A percentile compares a stretch with the other conserved stretches of the same genome.
phyloP scores from a whole-genome alignment of 805 yeast species.

The Ogataea henricii region DNA sequence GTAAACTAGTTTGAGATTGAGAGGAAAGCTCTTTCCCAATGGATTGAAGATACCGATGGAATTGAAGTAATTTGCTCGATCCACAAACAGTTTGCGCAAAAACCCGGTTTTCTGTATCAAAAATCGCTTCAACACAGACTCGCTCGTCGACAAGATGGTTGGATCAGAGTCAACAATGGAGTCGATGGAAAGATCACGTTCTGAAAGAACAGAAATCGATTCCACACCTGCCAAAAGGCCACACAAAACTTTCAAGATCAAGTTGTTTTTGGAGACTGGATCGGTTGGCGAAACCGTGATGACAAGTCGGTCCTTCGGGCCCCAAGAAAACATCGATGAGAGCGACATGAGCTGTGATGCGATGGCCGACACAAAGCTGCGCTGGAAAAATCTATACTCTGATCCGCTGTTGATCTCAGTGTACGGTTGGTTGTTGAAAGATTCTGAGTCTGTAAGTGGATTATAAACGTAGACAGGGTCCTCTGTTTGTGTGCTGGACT shows the following conservation, averaged over 20 bases:
- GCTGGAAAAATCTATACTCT: conserved; percentile 33
- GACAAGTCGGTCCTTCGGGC: conserved; percentile 26
- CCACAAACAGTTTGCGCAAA: conserved; percentile 30
- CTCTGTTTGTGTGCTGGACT: conserved; percentile 15
- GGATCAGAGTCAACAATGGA: conserved; percentile 25
- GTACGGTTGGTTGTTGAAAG: conserved; percentile 32
- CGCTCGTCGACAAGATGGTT: conserved; percentile 35
- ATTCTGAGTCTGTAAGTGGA: conserved; percentile 26
- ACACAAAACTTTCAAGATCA: conserved; percentile 41
- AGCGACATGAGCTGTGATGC: conserved; percentile 38
- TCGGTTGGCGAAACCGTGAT: conserved; percentile 18
- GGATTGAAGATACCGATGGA: conserved; percentile 51
- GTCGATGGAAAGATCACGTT: conserved; percentile 21
- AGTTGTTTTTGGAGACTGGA: conserved; percentile 22
- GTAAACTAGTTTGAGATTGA: conserved; percentile 46
- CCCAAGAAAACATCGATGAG: conserved; percentile 32
- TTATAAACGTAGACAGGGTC: conserved; percentile 17
- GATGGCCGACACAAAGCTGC: conserved; percentile 38
- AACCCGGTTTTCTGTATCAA: conserved; percentile 23
- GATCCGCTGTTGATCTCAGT: conserved; percentile 25
- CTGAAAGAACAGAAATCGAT: conserved; percentile 24
- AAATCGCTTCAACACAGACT: conserved; percentile 27
- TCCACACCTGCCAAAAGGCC: conserved; percentile 40
- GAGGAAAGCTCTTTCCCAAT: conserved; percentile 29
- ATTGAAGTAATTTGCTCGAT: conserved; percentile 44